A percentile compares a stretch with the other conserved stretches of the same genome.
Evolutionary conservation across 371 early-diverging fungal species (phyloP).

Genomic region (Lichtheimia ramosa): DNA sequence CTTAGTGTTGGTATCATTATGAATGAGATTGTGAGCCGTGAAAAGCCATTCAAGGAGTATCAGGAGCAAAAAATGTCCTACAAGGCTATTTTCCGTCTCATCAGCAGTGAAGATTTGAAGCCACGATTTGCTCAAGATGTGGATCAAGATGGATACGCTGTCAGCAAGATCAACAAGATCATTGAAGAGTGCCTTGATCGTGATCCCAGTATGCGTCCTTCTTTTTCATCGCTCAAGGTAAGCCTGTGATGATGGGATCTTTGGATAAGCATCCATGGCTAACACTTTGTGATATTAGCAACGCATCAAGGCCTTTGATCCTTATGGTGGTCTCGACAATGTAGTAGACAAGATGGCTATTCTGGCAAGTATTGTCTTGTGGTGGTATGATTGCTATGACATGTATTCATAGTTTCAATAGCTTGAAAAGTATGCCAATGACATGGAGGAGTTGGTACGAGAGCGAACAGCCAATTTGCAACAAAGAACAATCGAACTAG

Average conservation of each 20-base stretch:
- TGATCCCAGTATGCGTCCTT: slow-evolving; percentile 34
- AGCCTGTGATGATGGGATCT: too few species aligned
- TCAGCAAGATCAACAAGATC: slow-evolving; percentile 35
- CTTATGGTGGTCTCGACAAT: slow-evolving; percentile 34
- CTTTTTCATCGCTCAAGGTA: slow-evolving; percentile 28
- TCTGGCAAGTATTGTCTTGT: slow-evolving; percentile 22
- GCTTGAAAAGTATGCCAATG: slow-evolving; percentile 54
- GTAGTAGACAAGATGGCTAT: slow-evolving; percentile 54
- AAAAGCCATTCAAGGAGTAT: slow-evolving; percentile 32
- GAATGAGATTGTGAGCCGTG: slow-evolving; percentile 50
- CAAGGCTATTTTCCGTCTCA: slow-evolving; percentile 18
- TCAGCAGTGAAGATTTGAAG: slow-evolving; percentile 26
- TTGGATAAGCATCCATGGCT: too few species aligned
- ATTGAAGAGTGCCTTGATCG: slow-evolving; percentile 34
- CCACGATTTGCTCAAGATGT: slow-evolving; percentile 22
- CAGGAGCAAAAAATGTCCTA: slow-evolving; percentile 10
- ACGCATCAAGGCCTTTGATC: slow-evolving; percentile 46
- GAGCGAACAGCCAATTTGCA: slow-evolving; percentile 51
- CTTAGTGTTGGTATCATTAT: slow-evolving; percentile 51
- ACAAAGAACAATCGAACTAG: slow-evolving; percentile 48
- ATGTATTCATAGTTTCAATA: neutral
- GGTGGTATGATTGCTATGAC: neutral
- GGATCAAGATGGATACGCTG: slow-evolving; percentile 36
- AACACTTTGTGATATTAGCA: neutral
- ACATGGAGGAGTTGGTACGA: slow-evolving; percentile 52